These are phyloP conservation scores for Kwoniella newhampshirensis DNA, from an alignment of 768 basidiomycete species.

Conservation along the genomic window DNA sequence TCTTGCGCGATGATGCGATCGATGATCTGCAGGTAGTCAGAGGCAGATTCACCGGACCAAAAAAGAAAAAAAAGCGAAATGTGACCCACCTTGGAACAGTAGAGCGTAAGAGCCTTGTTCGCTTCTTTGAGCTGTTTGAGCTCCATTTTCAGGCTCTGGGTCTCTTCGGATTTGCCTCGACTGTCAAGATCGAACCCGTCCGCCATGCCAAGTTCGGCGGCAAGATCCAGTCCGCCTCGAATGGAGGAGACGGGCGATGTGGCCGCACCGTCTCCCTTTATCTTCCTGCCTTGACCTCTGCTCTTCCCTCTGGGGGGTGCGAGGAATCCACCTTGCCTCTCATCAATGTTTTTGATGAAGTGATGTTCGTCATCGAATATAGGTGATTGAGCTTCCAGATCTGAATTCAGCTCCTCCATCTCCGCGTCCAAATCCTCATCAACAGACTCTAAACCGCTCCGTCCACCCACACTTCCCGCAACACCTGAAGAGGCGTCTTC, in stretches of 20 bases:
- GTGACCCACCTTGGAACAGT: constrained; percentile 70
- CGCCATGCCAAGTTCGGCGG: constrained; percentile 85
- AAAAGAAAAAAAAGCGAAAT: background rate
- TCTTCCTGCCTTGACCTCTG: constrained; percentile 14
- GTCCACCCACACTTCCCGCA: constrained; percentile 3
- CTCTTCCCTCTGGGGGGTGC: constrained; percentile 9
- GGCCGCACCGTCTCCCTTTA: constrained; percentile 22
- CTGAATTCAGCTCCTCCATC: constrained; percentile 33
- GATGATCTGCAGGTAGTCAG: constrained; percentile 63
- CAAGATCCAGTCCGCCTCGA: constrained; percentile 52
- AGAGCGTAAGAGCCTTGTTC: constrained; percentile 90
- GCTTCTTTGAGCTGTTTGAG: constrained; percentile 91
- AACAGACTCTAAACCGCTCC: constrained; percentile 13
- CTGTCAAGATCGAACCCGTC: constrained; percentile 54
- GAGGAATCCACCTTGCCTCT: constrained; percentile 4
- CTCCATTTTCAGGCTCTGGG: constrained; percentile 66
- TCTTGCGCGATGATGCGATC: constrained; percentile 95
- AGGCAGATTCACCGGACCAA: background rate
- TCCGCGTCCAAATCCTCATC: constrained; percentile 32
- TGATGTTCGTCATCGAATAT: constrained; percentile 28
- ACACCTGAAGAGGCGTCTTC: background rate
- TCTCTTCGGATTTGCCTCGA: constrained; percentile 22
- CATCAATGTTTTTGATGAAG: constrained; percentile 15
- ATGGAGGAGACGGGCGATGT: constrained; percentile 1
- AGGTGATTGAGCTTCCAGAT: constrained; percentile 32